Percentiles rank a stretch among this genome's conserved stretches.
These are phyloP conservation scores for Megacollybia platyphylla DNA, from an alignment of 1,284 basidiomycete species.

Conservation along the genomic window DNA sequence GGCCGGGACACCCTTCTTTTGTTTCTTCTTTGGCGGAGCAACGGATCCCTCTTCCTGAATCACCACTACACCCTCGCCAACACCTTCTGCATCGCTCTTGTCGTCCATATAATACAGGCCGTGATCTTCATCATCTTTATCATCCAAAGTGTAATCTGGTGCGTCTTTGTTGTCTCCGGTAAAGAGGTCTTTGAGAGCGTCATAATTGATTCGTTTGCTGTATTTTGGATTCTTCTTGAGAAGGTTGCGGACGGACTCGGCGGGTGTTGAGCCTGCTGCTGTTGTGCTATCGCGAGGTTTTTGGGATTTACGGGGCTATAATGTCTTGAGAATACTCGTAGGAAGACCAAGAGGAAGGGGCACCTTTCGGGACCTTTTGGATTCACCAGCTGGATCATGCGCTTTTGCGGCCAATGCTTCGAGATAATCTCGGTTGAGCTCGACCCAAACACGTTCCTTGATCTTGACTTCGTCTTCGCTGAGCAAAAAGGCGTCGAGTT, in stretches of 20 bases:
- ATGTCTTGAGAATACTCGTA: slow-evolving; percentile 10
- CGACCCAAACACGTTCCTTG: slow-evolving; percentile 95
- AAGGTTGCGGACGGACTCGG: slow-evolving; percentile 70
- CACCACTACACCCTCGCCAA: slow-evolving; percentile 20
- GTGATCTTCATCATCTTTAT: slow-evolving; percentile 40
- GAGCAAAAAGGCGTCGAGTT: slow-evolving; percentile 80
- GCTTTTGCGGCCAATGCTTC: slow-evolving; percentile 82
- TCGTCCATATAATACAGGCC: slow-evolving; percentile 27
- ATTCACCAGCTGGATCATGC: slow-evolving; percentile 41
- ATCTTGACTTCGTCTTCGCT: slow-evolving; percentile 79
- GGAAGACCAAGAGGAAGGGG: slow-evolving; percentile 22
- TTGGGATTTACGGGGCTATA: slow-evolving; percentile 53
- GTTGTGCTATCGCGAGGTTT: slow-evolving; percentile 67
- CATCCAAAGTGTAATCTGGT: slow-evolving; percentile 11
- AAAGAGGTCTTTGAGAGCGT: slow-evolving; percentile 71
- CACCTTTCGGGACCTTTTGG: slow-evolving; percentile 62
- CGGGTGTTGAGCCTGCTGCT: slow-evolving; percentile 61
- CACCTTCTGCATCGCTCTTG: slow-evolving; percentile 19
- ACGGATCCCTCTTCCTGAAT: slow-evolving; percentile 28
- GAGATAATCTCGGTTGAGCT: slow-evolving; percentile 89
- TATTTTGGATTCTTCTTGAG: slow-evolving; percentile 76
- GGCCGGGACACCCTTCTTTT: slow-evolving; percentile 9
- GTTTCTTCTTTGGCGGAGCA: slow-evolving; percentile 14
- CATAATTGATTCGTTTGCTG: slow-evolving; percentile 84
- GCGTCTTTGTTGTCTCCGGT: slow-evolving; percentile 25